phyloP scores from a whole-genome alignment of 176 grass and related monocot genomes.

The Otatea glauca region DNA sequence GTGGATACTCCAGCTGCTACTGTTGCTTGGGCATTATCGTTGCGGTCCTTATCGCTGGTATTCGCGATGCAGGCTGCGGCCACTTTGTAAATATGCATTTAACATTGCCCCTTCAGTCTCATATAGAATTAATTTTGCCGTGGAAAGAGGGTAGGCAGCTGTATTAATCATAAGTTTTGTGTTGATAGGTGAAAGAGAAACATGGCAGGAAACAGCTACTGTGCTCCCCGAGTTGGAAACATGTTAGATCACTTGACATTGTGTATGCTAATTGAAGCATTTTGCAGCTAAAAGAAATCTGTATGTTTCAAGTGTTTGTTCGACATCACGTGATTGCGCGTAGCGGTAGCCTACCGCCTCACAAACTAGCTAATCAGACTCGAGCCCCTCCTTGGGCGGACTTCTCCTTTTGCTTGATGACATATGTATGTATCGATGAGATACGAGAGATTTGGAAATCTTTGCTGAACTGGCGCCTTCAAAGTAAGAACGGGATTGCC shows the following conservation, averaged over 20 bases:
- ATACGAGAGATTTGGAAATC: not conserved
- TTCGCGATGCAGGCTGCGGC: constrained; percentile 34
- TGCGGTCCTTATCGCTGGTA: not conserved
- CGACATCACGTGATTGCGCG: not conserved
- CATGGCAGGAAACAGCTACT: constrained; percentile 28
- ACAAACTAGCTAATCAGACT: too few relatives aligned
- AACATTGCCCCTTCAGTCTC: constrained; percentile 23
- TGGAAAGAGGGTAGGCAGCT: constrained; percentile 50
- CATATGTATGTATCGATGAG: not conserved
- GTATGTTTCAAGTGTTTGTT: not conserved
- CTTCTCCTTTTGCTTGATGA: too few relatives aligned
- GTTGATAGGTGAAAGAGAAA: constrained; percentile 36
- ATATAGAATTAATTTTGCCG: constrained; percentile 50
- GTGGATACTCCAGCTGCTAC: constrained; percentile 5
- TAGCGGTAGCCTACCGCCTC: too few relatives aligned
- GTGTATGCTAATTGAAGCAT: not conserved
- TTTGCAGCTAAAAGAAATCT: not conserved
- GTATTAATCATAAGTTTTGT: constrained; percentile 39
- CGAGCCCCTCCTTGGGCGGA: too few relatives aligned
- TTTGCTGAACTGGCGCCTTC: not conserved
- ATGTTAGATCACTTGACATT: constrained; percentile 6
- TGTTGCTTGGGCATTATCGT: not conserved
- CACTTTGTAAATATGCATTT: constrained; percentile 49
- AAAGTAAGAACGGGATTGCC: not conserved
- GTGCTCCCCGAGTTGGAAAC: constrained; percentile 8